Conservation (phyloP, 306 rosid genomes). For the Glycine latifolia region DNA sequence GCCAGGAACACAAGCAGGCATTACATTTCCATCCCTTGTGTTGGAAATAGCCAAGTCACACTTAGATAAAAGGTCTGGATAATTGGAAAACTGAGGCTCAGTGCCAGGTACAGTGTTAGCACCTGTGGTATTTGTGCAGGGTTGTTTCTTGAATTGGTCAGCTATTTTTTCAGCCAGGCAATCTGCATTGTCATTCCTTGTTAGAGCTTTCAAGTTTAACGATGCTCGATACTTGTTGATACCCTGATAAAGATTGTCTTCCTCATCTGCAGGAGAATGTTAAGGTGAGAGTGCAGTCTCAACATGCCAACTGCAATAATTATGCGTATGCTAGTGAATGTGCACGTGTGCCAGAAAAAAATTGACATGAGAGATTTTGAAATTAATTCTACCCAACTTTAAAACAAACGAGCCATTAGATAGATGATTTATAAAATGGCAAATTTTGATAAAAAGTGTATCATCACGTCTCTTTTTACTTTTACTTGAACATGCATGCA, state of each 20-base stretch:
- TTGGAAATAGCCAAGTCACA: slow-evolving; percentile 76
- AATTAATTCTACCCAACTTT: not conserved
- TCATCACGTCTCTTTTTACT: not conserved
- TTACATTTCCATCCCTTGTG: slow-evolving; percentile 73
- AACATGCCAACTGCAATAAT: slow-evolving; percentile 1
- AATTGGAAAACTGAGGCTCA: slow-evolving; percentile 79
- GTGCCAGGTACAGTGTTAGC: slow-evolving; percentile 91
- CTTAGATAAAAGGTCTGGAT: slow-evolving; percentile 67
- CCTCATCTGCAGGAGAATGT: slow-evolving; percentile 62
- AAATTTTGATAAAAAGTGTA: not conserved
- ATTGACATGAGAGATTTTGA: not conserved
- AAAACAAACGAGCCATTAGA: not conserved
- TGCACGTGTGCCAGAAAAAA: not conserved
- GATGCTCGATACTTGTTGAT: slow-evolving; percentile 73
- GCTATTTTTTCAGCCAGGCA: slow-evolving; percentile 84
- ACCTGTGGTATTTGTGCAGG: slow-evolving; percentile 90
- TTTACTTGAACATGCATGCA: not conserved
- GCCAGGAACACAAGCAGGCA: slow-evolving; percentile 91
- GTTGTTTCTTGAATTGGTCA: slow-evolving; percentile 79
- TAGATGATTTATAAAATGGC: not conserved
- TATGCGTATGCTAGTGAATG: not conserved
- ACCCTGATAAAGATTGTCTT: slow-evolving; percentile 69
- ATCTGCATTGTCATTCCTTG: slow-evolving; percentile 71
- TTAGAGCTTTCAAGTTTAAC: slow-evolving; percentile 64
- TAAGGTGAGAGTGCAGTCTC: slow-evolving; percentile 31